Percentiles rank a stretch among this genome's conserved stretches.
These are phyloP conservation scores for Xylariaceae sp. DNA, from an alignment of 2,329 filamentous ascomycete genomes.

Conservation along the genomic window DNA sequence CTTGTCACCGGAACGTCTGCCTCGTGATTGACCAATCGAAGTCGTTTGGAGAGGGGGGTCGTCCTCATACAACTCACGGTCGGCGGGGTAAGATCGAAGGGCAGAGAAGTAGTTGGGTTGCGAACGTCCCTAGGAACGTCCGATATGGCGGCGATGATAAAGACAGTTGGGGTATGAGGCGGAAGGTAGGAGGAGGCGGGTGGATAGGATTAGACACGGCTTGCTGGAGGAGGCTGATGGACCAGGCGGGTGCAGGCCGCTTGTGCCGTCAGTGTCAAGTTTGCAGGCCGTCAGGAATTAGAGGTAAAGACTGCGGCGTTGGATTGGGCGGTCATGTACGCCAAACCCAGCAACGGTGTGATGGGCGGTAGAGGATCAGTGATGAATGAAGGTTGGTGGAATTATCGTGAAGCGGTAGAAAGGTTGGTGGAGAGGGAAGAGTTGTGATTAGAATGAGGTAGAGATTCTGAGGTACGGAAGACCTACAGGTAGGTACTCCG, in stretches of 20 bases:
- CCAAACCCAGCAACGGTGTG: constrained; percentile 1
- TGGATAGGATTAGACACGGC: constrained; percentile 14
- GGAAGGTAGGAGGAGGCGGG: not conserved
- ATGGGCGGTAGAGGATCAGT: not conserved
- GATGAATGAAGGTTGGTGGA: not conserved
- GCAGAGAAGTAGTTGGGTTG: constrained; percentile 1
- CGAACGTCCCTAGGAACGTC: not conserved
- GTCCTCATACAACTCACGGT: constrained; percentile 13
- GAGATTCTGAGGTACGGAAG: not conserved
- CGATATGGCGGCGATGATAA: not conserved
- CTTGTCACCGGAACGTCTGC: constrained; percentile 26
- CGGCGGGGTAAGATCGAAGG: constrained; percentile 10
- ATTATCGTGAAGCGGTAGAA: constrained; percentile 5
- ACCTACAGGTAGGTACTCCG: not conserved
- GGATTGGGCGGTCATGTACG: not conserved
- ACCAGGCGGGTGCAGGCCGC: constrained; percentile 32
- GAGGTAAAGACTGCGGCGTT: not conserved
- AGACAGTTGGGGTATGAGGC: constrained; percentile 10
- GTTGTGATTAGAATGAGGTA: constrained; percentile 7
- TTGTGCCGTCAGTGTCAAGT: constrained; percentile 24
- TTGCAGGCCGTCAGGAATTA: constrained; percentile 8
- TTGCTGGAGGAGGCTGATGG: constrained; percentile 25
- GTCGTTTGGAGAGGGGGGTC: constrained; percentile 9
- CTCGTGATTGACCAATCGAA: constrained; percentile 24
- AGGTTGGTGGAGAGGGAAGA: constrained; percentile 11